phyloP scores from a whole-genome alignment of 192 early-diverging fungal species.

The Allomyces arbusculus region DNA sequence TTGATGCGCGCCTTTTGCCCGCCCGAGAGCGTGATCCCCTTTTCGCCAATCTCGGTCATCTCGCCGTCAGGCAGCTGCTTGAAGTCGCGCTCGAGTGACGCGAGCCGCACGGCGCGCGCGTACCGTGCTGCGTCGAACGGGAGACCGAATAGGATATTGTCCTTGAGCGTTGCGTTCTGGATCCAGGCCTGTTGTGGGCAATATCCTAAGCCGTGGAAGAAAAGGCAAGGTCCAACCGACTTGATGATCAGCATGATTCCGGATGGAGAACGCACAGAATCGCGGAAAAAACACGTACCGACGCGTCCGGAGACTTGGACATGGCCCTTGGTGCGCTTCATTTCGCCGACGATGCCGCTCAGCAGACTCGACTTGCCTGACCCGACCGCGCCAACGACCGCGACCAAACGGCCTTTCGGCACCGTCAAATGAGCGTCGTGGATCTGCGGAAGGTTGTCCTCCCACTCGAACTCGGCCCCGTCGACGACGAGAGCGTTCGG shows the following conservation, averaged over 20 bases:
- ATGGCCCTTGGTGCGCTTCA: slow-evolving; percentile 4
- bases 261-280: too few relatives aligned
- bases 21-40: slow-evolving; percentile 31
- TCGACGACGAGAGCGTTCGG: neutral
- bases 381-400: slow-evolving; percentile 19
- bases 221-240: neutral
- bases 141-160: slow-evolving; percentile 42
- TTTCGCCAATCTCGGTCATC: neutral
- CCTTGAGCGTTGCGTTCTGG: slow-evolving; percentile 49
- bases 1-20: slow-evolving; percentile 76
- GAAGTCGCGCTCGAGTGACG: slow-evolving; percentile 33
- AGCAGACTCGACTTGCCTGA: slow-evolving; percentile 19
- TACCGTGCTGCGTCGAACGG: slow-evolving; percentile 9
- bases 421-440: slow-evolving; percentile 2
- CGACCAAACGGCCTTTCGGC: slow-evolving; percentile 11
- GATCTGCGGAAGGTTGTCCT: neutral
- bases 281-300: too few relatives aligned
- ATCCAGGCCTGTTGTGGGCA: slow-evolving; percentile 24
- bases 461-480: neutral
- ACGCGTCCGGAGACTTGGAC: too few relatives aligned
- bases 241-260: too few relatives aligned
- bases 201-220: neutral
- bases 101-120: slow-evolving; percentile 28
- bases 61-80: slow-evolving; percentile 22
- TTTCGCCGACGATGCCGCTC: slow-evolving; percentile 13